Percentiles rank a stretch among this genome's conserved stretches.
These are phyloP conservation scores for Tuber aestivum DNA, from an alignment of 495 filamentous ascomycete genomes.

Conservation along the genomic window DNA sequence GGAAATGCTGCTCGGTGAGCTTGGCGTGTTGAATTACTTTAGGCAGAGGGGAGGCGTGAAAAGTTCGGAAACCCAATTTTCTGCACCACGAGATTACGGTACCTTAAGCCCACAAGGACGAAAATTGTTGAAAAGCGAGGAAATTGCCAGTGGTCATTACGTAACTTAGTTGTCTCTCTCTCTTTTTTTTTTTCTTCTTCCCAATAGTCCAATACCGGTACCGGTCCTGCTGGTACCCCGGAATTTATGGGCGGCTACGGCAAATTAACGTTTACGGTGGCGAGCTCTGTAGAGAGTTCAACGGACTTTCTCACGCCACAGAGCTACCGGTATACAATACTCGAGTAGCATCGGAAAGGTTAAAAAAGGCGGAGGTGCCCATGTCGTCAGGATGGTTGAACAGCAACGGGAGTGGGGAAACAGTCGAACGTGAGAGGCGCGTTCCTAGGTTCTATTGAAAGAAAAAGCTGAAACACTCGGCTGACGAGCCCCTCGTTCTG, in stretches of 20 bases:
- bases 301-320: conserved; percentile 59
- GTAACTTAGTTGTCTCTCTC: too few species aligned
- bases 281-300: conserved; percentile 54
- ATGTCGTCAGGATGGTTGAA: conserved; percentile 55
- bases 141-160: too few species aligned
- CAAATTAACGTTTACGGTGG: conserved; percentile 12
- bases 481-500: not conserved
- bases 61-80: not conserved
- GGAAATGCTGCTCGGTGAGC: not conserved
- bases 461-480: conserved; percentile 10
- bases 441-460: conserved; percentile 4
- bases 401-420: conserved; percentile 56
- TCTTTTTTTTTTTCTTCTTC: not conserved
- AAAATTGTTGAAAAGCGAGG: not conserved
- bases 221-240: too few species aligned
- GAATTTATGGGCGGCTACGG: not conserved
- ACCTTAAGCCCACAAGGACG: not conserved
- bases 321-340: conserved; percentile 56
- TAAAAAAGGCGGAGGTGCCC: conserved; percentile 51
- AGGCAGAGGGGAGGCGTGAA: not conserved
- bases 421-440: conserved; percentile 59
- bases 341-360: conserved; percentile 56
- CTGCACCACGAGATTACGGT: not conserved
- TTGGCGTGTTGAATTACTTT: not conserved
- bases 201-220: not conserved